Conservation (phyloP, 2,329 filamentous ascomycete species). For the Fusarium torreyae region DNA sequence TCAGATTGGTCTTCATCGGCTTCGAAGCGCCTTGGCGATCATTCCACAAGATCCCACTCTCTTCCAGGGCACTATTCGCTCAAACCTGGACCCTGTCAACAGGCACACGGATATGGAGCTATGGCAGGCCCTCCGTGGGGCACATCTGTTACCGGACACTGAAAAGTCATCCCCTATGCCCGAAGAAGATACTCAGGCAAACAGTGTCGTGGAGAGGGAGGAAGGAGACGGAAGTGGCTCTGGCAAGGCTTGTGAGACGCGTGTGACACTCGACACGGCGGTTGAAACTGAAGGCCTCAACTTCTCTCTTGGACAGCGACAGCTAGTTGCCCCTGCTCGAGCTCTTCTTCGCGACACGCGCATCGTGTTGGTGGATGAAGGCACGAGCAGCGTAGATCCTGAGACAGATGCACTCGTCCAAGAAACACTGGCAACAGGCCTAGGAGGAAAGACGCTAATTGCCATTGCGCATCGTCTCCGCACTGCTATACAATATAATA, state of each 20-base stretch:
- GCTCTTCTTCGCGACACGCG: not conserved
- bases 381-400: constrained; percentile 1
- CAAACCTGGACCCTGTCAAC: not conserved
- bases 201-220: not conserved
- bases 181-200: not conserved
- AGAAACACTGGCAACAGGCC: constrained; percentile 1
- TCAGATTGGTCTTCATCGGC: too few species aligned
- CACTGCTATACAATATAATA: not conserved
- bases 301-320: constrained; percentile 2
- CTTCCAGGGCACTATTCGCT: too few species aligned
- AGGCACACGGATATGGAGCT: constrained; percentile 3
- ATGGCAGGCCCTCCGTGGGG: not conserved
- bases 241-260: not conserved
- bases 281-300: constrained; percentile 2
- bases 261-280: constrained; percentile 2
- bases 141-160: not conserved
- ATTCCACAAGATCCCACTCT: too few species aligned
- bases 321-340: constrained; percentile 1
- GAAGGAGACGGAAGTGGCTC: not conserved
- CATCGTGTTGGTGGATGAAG: constrained; percentile 1
- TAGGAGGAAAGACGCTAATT: not conserved
- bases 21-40: too few species aligned
- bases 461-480: constrained; percentile 1
- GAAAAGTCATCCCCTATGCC: not conserved
- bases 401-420: not conserved